A percentile compares a stretch with the other conserved stretches of the same genome.
phyloP scores from a whole-genome alignment of 129 eudicot species.

The Kitagawia praeruptora region DNA sequence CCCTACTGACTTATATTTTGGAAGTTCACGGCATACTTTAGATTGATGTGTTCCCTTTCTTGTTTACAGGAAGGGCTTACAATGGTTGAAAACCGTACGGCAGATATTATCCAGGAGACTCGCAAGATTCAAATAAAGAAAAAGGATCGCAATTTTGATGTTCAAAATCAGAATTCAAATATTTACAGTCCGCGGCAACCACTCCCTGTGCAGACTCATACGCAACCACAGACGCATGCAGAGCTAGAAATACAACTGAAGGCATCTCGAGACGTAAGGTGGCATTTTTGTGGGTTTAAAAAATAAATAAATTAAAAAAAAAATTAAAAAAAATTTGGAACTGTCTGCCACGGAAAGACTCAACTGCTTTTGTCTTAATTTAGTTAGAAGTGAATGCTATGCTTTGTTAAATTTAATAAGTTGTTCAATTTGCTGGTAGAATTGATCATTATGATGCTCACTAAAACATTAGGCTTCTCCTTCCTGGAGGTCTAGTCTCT shows the following conservation, averaged over 20 bases:
- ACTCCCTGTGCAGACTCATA: constrained; percentile 21
- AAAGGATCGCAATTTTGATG: constrained; percentile 30
- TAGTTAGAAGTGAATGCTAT: background rate
- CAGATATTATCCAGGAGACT: constrained; percentile 80
- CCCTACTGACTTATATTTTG: background rate
- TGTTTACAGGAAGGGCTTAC: constrained; percentile 72
- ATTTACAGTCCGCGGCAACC: constrained; percentile 26
- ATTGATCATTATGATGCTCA: background rate
- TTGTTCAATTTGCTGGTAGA: background rate
- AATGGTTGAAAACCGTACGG: constrained; percentile 80
- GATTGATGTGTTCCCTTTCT: constrained; percentile 3
- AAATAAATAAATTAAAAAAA: no score
- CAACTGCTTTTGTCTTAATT: background rate
- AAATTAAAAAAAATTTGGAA: no score
- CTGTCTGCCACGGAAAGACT: constrained; percentile 8
- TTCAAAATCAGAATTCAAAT: constrained; percentile 32
- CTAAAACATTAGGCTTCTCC: background rate
- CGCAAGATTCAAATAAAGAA: constrained; percentile 57
- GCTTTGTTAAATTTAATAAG: background rate
- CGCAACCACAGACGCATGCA: constrained; percentile 37
- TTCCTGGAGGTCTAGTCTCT: background rate
- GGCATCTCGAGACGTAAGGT: constrained; percentile 99
- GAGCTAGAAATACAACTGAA: constrained; percentile 77
- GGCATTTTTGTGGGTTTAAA: constrained; percentile 51
- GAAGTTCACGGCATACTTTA: background rate